Evolutionary conservation across 345 rosid genomes (phyloP), one percentile per base, ranked within the genome.

Genomic region (Eucalyptus polybractea): DNA sequence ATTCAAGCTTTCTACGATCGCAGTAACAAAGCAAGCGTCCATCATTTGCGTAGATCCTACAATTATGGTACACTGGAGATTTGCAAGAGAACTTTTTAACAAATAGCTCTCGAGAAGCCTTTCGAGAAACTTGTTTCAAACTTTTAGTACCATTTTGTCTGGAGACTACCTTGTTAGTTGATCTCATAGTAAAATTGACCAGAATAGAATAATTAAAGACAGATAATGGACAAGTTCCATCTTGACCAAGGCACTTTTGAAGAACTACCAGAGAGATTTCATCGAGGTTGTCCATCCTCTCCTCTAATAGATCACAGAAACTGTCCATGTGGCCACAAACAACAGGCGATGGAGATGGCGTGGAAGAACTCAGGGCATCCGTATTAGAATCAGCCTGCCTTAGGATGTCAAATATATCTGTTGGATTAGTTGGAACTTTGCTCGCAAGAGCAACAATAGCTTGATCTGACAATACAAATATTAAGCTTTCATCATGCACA

Each of bases 41-140:
- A 94, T 98, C 99, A 89, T 94, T 95, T 87, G 99, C 99, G 89
- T 92, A 98, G 92, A 98, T 97, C 94, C 98, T 93, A 91, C 98
- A 98, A 87, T 98, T 97, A 92, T 97, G 99, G 90, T 98, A 98
- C 76, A 96, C 99, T 5, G 98, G 99, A 93, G 99, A 92, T 91
- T 98, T 98, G 96, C 99, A 97, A 58, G 99, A 97, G 92, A 98
- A 96, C 85, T 97, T 98, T 91, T 95, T 94, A 88, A 97, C 98
- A 89, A 98, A 98, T 86, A 95, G 93, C 87, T 95, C 94, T 89
- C 98, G 92, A 83, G 99, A 97, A 86, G 96, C 91, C 94, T 95
- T 97, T 91, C 94, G 92, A 89, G 96, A 90, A 92, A 91, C 89
- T 86, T 94, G 95, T 92, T 92, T 96, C 33, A 91, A 72, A 89